Evolutionary conservation across 2,329 filamentous ascomycete species (phyloP), one percentile per base, ranked within the genome.

Genomic region (Chaetomium sp.): DNA sequence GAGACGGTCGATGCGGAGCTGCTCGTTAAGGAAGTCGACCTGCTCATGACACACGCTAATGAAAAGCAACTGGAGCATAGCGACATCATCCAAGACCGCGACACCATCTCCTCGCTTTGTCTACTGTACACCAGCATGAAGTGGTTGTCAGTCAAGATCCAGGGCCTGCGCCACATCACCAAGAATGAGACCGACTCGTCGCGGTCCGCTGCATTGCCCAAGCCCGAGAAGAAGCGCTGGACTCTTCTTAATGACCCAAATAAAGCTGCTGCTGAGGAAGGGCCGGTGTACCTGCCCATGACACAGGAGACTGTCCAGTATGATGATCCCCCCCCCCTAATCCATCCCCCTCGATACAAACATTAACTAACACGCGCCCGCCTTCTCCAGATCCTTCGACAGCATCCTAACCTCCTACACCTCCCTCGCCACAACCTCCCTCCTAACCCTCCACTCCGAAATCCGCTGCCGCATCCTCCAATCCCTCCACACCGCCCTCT

Each of bases 101-200:
- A 97, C 68, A 88, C 86, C 4, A 86, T 97, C 34, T 84, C 87
- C 44, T 87, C 87, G 4, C 75, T 99, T 4, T 96, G 91, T 64
- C 80, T 96, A 41, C 76, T 99, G 38, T 95, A 96, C 70, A 96
- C 91, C 49, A 96, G 91, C 74, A 95, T 97, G 90, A 94, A 95
- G 76, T 99, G 94, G 94, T 82, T 99, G 38, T 85, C 88, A 19
- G 86, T 86, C 63, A 94, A 92, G 72, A 84, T 95, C 43, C 76
- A 79, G n/a, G 79, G 88, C 55, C 78, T 99, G 52, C 83, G 94
- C 43, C 86, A 92, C 66, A 90, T 96, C 65, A 92, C 89, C 19
- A 78, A 80, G 52, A 84, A 87, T 58, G 84, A 88, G 46, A 81
- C 82, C 40, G 84, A 90, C 69, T 84, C 83, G 36, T 80, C 84